Evolutionary conservation across 140 eudicot genomes (phyloP), one percentile per base, ranked within the genome.

Genomic region (Senecio squalidus): DNA sequence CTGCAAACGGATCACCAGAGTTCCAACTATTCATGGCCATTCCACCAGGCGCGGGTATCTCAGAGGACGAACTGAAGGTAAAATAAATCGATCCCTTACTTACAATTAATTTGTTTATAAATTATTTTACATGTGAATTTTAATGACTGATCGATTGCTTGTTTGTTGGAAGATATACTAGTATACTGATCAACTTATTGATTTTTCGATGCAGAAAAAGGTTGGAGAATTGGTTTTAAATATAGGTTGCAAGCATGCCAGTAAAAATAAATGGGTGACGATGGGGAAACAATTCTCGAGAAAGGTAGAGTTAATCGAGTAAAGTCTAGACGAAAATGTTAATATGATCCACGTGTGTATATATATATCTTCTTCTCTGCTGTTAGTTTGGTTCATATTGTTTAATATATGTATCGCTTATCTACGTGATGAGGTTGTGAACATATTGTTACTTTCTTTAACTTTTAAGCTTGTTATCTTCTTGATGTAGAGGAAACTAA

Each of bases 21-120:
- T 78, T 68, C 36, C 95, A 79, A 49, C 74, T 93, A 41, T 78
- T 79, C 46, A 61, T 39, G 28, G 89, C 96, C 40, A 60, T 92
- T 46, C 98, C 99, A 46, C 72, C 83, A 34, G 95, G 80, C n/a
- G n/a, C n/a, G 80, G 99, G 99, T 41, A 88, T 88, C 27, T 30
- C 94, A 28, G 55, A 60, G 22, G 78, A 23, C 45, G 94, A 79
- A 15, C 68, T 93, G 82, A 79, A 93, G 95, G 99, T 89, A 64
- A 40, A 31, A 31, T 1, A 20, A 1, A 23, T 25, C 1, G 9
- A 41, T 21, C 47, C 11, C 31, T n/a, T 23, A 36, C 4, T 15
- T 38, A 6, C 15, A 34, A 31, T n/a, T 52, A 36, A 56, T 36
- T 40, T 56, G 22, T 41, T 58, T 64, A 45, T 68, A 21, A n/a